Evolutionary conservation across 129 eudicot genomes (phyloP), one percentile per base, ranked within the genome.

Genomic region (Tagetes erecta): DNA sequence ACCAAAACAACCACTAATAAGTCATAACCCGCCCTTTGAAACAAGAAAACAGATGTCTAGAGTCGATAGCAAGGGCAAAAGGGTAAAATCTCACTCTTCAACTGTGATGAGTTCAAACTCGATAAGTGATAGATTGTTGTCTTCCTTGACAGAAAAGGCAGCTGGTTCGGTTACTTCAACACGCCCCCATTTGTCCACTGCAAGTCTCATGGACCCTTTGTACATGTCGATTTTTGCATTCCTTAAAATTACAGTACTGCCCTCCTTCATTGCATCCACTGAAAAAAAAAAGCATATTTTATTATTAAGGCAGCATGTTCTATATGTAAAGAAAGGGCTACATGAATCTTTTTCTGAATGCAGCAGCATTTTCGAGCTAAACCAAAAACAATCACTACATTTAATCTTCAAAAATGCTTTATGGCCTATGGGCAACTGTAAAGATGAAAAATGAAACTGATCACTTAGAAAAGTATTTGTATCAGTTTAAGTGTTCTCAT

Each of bases 121-220:
- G 7, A 88, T 81, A 70, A 88, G 86, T 7, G 94, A 88, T 34
- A 88, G 75, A 71, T 88, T 88, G 83, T 79, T 80, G 60, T 88
- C 88, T 81, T 85, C 86, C 70, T 88, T 88, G n/a, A 86, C 88
- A 45, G 86, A 37, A 70, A 85, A 85, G 49, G 72, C 76, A 35
- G 88, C 90, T 0, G 83, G 52, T 33, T 83, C 86, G 0, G 94
- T 73, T 53, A 65, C 72, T 59, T 88, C 90, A 63, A 85, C 87
- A 37, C 84, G 84, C 5, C 90, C 94, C 90, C 90, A 85, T 67
- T 78, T 88, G 82, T 88, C 94, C 64, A 83, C 94, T 8, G 90
- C 90, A 80, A 88, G 94, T 81, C 94, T 85, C 94, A 85, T 88
- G 38, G 88, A 88, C 49, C 90, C 90, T 69, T 88, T 88, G 77